A percentile compares a stretch with the other conserved stretches of the same genome.
These are phyloP conservation scores for Musa balbisiana DNA, from an alignment of 202 grass and related monocot genomes.

Conservation along the genomic window DNA sequence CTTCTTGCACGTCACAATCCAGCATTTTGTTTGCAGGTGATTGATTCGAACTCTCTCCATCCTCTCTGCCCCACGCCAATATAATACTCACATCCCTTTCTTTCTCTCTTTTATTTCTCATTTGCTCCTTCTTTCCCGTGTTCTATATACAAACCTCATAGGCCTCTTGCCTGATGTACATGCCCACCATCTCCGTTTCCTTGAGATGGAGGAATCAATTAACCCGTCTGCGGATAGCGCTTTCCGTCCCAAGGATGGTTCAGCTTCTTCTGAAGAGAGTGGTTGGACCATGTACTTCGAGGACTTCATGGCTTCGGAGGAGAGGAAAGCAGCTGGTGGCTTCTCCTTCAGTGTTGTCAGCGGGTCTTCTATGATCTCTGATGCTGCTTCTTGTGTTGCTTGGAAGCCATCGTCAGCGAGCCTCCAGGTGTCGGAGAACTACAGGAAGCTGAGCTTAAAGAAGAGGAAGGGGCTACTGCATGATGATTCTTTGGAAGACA, in stretches of 20 bases:
- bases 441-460: slow-evolving; percentile 52
- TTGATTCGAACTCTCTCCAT: background rate
- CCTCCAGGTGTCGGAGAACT: slow-evolving; percentile 20
- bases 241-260: slow-evolving; percentile 28
- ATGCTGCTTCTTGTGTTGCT: slow-evolving; percentile 43
- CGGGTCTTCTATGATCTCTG: slow-evolving; percentile 52
- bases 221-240: slow-evolving; percentile 24
- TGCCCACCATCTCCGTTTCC: background rate
- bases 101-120: background rate
- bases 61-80: slow-evolving; percentile 19
- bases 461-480: slow-evolving; percentile 43
- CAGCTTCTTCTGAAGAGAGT: slow-evolving; percentile 52
- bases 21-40: background rate
- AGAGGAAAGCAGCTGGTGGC: slow-evolving; percentile 36
- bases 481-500: slow-evolving; percentile 83
- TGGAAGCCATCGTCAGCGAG: background rate
- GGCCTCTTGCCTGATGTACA: slow-evolving; percentile 21
- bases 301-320: slow-evolving; percentile 62
- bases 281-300: slow-evolving; percentile 79
- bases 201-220: slow-evolving; percentile 52
- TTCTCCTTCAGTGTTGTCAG: slow-evolving; percentile 11
- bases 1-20: slow-evolving; percentile 17
- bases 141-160: slow-evolving; percentile 20
- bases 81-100: background rate
- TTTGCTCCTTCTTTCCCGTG: slow-evolving; percentile 9